These are phyloP conservation scores for Boletus fagicola DNA, from an alignment of 768 basidiomycete species.

Conservation along the genomic window DNA sequence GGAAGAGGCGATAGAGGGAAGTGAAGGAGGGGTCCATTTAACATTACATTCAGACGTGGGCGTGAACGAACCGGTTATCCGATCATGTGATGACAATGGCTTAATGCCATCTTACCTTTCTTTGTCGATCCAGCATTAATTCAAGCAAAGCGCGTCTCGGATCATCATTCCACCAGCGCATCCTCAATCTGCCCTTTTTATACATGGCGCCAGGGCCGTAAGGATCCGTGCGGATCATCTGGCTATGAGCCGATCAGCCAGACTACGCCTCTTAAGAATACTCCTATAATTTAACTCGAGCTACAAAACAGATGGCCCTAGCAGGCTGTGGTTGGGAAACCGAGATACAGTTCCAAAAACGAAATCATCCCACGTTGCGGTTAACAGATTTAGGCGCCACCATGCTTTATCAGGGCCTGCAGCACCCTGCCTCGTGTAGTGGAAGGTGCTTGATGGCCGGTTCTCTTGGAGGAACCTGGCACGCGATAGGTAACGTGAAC, in stretches of 20 bases:
- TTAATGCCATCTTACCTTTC: background rate
- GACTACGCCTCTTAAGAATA: background rate
- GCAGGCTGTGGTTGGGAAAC: conserved; percentile 6
- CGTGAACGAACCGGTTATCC: background rate
- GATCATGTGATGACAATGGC: conserved; percentile 14
- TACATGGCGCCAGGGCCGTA: background rate
- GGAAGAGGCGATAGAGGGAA: conserved; percentile 59
- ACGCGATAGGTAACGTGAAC: conserved; percentile 8
- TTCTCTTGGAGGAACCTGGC: conserved; percentile 28
- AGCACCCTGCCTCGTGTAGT: conserved; percentile 19
- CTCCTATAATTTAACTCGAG: conserved; percentile 4
- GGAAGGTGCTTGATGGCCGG: conserved; percentile 7
- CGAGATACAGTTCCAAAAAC: background rate
- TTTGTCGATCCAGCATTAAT: conserved; percentile 5
- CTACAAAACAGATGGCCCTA: conserved; percentile 1
- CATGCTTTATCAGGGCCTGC: conserved; percentile 14
- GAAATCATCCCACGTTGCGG: conserved; percentile 15
- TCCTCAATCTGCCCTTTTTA: background rate
- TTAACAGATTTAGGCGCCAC: background rate
- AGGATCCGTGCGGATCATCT: conserved; percentile 6
- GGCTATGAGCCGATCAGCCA: conserved; percentile 5
- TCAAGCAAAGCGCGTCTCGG: background rate
- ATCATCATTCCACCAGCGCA: background rate
- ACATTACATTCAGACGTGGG: background rate
- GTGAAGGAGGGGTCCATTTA: conserved; percentile 45